These are phyloP conservation scores for Brassica cretica DNA, from an alignment of 345 rosid species.

Conservation along the genomic window DNA sequence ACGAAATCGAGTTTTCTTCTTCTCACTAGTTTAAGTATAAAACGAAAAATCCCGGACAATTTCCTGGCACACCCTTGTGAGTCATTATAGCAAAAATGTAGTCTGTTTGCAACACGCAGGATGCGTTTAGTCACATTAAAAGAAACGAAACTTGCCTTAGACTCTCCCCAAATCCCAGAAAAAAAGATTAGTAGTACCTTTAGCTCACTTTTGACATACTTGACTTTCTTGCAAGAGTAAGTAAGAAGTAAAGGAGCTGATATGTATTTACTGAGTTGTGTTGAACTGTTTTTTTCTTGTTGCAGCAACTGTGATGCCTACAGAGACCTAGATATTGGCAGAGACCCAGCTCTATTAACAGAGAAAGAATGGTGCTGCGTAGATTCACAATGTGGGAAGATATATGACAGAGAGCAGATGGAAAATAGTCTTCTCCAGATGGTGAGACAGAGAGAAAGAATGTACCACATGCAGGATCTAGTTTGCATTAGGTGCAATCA, in stretches of 20 bases:
- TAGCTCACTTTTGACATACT: slow-evolving; percentile 13
- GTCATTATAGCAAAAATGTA: slow-evolving; percentile 4
- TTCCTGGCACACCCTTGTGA: slow-evolving; percentile 4
- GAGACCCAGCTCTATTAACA: slow-evolving; percentile 60
- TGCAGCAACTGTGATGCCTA: slow-evolving; percentile 90
- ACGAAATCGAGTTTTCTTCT: neutral
- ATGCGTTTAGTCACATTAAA: slow-evolving; percentile 14
- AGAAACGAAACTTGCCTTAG: slow-evolving; percentile 7
- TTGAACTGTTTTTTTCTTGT: slow-evolving; percentile 28
- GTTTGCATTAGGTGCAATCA: slow-evolving; percentile 80
- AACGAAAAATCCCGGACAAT: neutral
- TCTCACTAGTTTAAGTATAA: slow-evolving; percentile 3
- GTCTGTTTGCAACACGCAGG: slow-evolving; percentile 16
- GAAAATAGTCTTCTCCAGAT: slow-evolving; percentile 87
- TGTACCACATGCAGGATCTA: slow-evolving; percentile 88
- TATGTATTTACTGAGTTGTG: neutral
- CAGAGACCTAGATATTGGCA: slow-evolving; percentile 85
- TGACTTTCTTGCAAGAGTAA: neutral
- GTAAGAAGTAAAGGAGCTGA: neutral
- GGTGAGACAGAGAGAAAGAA: slow-evolving; percentile 74
- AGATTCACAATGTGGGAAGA: slow-evolving; percentile 83
- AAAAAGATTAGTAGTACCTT: neutral
- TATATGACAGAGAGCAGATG: slow-evolving; percentile 69
- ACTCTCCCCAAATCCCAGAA: neutral
- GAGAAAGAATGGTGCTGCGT: slow-evolving; percentile 77